phyloP scores from a whole-genome alignment of 495 filamentous ascomycete species.

The Cercophora samala region DNA sequence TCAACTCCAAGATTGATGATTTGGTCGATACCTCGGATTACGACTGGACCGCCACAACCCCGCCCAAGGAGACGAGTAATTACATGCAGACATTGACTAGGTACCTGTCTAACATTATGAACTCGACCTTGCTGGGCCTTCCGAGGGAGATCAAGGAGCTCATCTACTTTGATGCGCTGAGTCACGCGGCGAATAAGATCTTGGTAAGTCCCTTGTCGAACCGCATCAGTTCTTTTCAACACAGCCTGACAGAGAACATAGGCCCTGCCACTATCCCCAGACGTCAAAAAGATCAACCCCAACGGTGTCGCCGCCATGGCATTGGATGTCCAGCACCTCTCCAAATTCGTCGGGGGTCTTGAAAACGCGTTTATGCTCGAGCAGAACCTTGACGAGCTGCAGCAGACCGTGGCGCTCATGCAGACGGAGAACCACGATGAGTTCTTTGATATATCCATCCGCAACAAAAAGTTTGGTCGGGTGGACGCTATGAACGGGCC shows the following conservation, averaged over 20 bases:
- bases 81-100: constrained; percentile 93
- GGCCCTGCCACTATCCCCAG: constrained; percentile 76
- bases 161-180: constrained; percentile 95
- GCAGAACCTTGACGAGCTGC: constrained; percentile 85
- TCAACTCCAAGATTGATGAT: constrained; percentile 98
- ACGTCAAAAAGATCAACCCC: constrained; percentile 80
- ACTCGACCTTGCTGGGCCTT: constrained; percentile 82
- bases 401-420: constrained; percentile 84
- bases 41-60: constrained; percentile 74
- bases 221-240: constrained; percentile 5
- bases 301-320: constrained; percentile 77
- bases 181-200: constrained; percentile 83
- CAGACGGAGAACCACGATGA: constrained; percentile 85
- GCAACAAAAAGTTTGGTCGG: constrained; percentile 88
- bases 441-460: constrained; percentile 81
- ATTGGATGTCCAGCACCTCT: constrained; percentile 77
- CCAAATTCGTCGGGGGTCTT: constrained; percentile 78
- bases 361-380: constrained; percentile 72
- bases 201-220: constrained; percentile 50
- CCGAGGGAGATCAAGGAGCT: constrained; percentile 94
- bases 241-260: constrained; percentile 29
- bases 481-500: constrained; percentile 90
- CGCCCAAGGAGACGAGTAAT: constrained; percentile 68
- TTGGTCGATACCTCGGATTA: constrained; percentile 96
- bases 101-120: constrained; percentile 97